Conservation (phyloP, 75 land plant species). For the Selaginella tamariscina region DNA sequence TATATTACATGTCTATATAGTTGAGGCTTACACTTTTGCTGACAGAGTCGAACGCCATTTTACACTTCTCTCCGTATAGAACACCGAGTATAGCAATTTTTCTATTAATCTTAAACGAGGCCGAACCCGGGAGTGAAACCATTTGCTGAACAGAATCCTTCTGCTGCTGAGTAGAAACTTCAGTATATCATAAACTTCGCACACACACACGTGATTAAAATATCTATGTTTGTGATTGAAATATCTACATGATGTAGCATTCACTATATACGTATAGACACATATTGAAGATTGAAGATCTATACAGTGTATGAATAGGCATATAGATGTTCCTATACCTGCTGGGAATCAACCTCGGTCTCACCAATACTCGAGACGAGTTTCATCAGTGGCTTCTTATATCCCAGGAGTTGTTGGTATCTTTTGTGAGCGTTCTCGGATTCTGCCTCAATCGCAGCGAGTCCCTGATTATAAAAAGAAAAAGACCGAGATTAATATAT, state of each 20-base stretch:
- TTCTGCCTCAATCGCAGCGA: conserved; percentile 93
- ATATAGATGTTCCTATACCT: too few species aligned
- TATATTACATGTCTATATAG: too few species aligned
- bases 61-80: conserved; percentile 96
- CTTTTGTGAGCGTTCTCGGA: conserved; percentile 98
- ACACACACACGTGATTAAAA: too few species aligned
- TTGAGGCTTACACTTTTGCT: conserved; percentile 99
- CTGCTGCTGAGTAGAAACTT: too few species aligned
- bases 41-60: conserved; percentile 97
- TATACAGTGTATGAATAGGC: too few species aligned
- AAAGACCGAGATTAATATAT: too few species aligned
- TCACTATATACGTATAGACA: too few species aligned
- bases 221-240: too few species aligned
- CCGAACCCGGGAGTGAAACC: conserved; percentile 82
- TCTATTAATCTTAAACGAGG: conserved; percentile 89
- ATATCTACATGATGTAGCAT: too few species aligned
- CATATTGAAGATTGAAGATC: too few species aligned
- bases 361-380: conserved; percentile 97
- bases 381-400: conserved; percentile 96
- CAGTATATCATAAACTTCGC: too few species aligned
- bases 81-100: conserved; percentile 97
- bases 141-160: conserved; percentile 95
- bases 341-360: conserved; percentile 86
- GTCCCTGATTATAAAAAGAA: too few species aligned
- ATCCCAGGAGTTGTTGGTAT: conserved; percentile 92